A percentile compares a stretch with the other conserved stretches of the same genome.
Conservation (phyloP, 257 asterid genomes). For the Mitragyna speciosa region DNA sequence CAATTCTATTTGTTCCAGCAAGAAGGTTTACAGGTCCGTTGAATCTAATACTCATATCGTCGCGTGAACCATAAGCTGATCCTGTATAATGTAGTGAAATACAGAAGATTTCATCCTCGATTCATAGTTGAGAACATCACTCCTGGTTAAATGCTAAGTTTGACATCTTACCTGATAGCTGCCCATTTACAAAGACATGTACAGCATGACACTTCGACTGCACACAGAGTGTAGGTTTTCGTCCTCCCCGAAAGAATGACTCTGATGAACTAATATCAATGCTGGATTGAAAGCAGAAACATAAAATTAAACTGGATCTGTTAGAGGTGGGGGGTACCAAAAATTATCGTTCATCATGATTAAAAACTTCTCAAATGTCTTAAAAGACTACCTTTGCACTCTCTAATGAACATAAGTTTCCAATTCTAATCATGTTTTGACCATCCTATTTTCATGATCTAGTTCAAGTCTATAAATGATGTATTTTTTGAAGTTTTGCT, state of each 20-base stretch:
- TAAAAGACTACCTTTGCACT: background rate
- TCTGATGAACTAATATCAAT: too few species aligned
- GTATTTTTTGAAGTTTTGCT: background rate
- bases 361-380: too few species aligned
- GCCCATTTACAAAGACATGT: too few species aligned
- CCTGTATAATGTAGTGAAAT: constrained; percentile 30
- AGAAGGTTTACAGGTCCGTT: too few species aligned
- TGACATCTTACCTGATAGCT: constrained; percentile 44
- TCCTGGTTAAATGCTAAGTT: background rate
- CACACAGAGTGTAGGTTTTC: constrained; percentile 46
- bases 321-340: background rate
- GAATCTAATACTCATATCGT: too few species aligned
- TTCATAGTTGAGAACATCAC: background rate
- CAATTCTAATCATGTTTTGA: background rate
- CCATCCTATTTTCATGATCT: background rate
- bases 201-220: constrained; percentile 57
- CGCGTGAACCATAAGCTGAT: constrained; percentile 61
- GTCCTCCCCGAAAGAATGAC: constrained; percentile 44
- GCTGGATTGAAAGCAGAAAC: constrained; percentile 31
- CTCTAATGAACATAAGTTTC: too few species aligned
- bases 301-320: background rate
- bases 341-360: background rate
- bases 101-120: background rate
- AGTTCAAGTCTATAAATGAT: too few species aligned
- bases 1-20: too few species aligned